Conservation (phyloP, 176 grass and related monocot genomes). For the Phyllostachys edulis region DNA sequence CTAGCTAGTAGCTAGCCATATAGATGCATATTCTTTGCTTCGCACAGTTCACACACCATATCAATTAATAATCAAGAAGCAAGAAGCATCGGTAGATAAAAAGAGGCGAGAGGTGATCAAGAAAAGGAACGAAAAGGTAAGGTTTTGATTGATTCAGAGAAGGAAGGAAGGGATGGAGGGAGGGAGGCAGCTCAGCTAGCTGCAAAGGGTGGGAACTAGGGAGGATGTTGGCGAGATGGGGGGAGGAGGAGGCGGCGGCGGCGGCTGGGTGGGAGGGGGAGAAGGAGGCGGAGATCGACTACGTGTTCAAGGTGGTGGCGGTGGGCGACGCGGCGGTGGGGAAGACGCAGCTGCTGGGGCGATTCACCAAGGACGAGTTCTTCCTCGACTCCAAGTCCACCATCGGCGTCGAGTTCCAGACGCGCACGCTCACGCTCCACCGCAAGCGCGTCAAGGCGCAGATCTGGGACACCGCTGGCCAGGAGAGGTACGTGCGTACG, state of each 20-base stretch:
- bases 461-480: conserved; percentile 97
- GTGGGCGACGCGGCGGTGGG: conserved; percentile 61
- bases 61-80: no score
- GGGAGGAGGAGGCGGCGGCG: conserved; percentile 13
- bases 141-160: background rate
- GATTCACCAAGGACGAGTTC: conserved; percentile 66
- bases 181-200: no score
- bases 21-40: no score
- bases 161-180: background rate
- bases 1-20: background rate
- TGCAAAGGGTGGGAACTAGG: no score
- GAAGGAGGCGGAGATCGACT: conserved; percentile 65
- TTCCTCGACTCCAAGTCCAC: conserved; percentile 94
- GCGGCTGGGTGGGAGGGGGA: conserved; percentile 45
- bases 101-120: background rate
- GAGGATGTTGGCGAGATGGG: background rate
- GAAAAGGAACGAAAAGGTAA: background rate
- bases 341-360: conserved; percentile 61
- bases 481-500: conserved; percentile 48
- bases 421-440: conserved; percentile 45
- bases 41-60: no score
- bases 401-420: conserved; percentile 92
- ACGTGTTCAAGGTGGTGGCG: conserved; percentile 68
- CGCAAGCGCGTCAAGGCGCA: conserved; percentile 82
- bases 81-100: background rate